These are phyloP conservation scores for Akebia trifoliata DNA, from an alignment of 164 flowering plant genomes.

Conservation along the genomic window DNA sequence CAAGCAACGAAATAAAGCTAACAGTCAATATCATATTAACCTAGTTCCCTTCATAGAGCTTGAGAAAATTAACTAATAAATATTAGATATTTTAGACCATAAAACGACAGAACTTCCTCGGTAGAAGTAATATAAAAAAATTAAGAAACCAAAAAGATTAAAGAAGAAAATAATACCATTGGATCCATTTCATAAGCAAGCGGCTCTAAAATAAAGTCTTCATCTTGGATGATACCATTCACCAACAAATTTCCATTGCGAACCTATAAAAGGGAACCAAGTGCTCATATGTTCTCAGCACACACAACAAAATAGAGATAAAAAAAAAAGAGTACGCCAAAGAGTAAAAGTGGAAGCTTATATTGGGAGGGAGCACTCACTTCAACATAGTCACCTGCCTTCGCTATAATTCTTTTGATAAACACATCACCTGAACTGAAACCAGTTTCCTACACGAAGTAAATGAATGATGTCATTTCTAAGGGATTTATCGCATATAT, in stretches of 20 bases:
- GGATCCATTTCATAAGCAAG: conserved; percentile 69
- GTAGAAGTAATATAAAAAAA: no score
- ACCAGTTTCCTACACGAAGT: conserved; percentile 53
- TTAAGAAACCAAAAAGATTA: conserved; percentile 2
- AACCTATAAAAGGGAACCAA: conserved; percentile 32
- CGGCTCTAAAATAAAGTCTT: no score
- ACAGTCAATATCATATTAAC: not conserved
- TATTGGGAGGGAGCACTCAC: conserved; percentile 28
- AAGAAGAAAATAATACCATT: conserved; percentile 32
- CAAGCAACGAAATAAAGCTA: conserved; percentile 2
- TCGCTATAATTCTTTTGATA: conserved; percentile 85
- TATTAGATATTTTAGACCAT: no score
- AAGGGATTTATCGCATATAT: not conserved
- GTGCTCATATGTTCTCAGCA: conserved; percentile 1
- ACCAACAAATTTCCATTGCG: no score
- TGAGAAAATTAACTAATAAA: no score
- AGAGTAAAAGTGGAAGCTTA: not conserved
- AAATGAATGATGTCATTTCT: not conserved
- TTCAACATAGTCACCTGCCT: conserved; percentile 77
- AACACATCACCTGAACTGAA: conserved; percentile 62
- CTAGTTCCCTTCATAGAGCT: not conserved
- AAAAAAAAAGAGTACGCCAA: not conserved
- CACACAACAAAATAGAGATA: not conserved
- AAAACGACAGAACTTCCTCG: no score
- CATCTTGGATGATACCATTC: no score